A percentile compares a stretch with the other conserved stretches of the same genome.
phyloP scores from a whole-genome alignment of 768 basidiomycete genomes.

The Amanita muscaria region DNA sequence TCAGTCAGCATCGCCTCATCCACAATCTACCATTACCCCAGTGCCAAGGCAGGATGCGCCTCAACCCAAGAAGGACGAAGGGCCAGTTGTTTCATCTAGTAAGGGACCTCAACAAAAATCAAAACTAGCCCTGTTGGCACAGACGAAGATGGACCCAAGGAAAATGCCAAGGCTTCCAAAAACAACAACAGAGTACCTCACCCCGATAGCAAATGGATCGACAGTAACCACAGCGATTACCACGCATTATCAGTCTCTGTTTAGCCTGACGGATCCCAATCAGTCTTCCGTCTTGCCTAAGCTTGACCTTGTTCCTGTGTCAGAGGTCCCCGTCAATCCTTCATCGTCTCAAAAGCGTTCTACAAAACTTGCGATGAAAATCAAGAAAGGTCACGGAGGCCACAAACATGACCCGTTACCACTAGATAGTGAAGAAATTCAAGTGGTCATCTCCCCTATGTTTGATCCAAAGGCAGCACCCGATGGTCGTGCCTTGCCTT shows the following conservation, averaged over 20 bases:
- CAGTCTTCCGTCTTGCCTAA: slow-evolving; percentile 31
- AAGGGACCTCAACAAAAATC: slow-evolving; percentile 17
- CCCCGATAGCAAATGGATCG: slow-evolving; percentile 73
- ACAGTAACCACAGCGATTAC: slow-evolving; percentile 83
- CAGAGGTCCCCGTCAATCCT: slow-evolving; percentile 11
- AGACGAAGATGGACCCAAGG: slow-evolving; percentile 37
- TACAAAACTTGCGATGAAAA: slow-evolving; percentile 74
- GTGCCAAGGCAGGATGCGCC: not conserved
- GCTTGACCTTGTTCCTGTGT: slow-evolving; percentile 37
- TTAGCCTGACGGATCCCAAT: slow-evolving; percentile 49
- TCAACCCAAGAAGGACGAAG: not conserved
- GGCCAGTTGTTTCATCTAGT: not conserved
- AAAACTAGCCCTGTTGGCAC: slow-evolving; percentile 35
- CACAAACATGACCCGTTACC: slow-evolving; percentile 22
- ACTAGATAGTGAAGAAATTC: slow-evolving; percentile 31
- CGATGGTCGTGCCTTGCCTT: slow-evolving; percentile 68
- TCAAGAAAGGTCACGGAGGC: slow-evolving; percentile 48
- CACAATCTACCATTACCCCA: too few species aligned
- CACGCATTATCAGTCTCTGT: slow-evolving; percentile 67
- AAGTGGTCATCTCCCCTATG: slow-evolving; percentile 39
- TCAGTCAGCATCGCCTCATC: too few species aligned
- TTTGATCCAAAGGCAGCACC: slow-evolving; percentile 45
- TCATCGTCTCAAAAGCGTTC: slow-evolving; percentile 31
- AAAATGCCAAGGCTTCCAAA: slow-evolving; percentile 40
- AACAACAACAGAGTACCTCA: slow-evolving; percentile 58